phyloP scores from a whole-genome alignment of 1,139 yeast species.

The Zygosaccharomyces sapae region DNA sequence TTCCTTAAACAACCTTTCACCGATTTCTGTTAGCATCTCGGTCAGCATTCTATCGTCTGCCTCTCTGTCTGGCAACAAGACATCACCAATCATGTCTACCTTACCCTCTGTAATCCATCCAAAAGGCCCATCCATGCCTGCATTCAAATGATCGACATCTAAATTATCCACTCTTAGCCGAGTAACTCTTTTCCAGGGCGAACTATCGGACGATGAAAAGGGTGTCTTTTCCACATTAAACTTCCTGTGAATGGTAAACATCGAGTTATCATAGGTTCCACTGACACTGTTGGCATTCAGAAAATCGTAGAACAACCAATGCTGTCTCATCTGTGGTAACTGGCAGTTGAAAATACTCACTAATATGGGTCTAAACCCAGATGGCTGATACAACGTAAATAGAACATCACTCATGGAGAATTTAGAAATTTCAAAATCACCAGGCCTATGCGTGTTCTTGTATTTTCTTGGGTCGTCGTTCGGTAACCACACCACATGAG shows the following conservation, averaged over 20 bases:
- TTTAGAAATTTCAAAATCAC: slow-evolving; percentile 87
- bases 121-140: slow-evolving; percentile 89
- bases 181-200: slow-evolving; percentile 62
- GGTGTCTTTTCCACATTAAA: slow-evolving; percentile 40
- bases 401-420: slow-evolving; percentile 81
- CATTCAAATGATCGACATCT: slow-evolving; percentile 80
- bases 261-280: slow-evolving; percentile 88
- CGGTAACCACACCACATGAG: slow-evolving; percentile 79
- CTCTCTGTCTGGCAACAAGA: slow-evolving; percentile 36
- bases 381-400: slow-evolving; percentile 77
- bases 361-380: slow-evolving; percentile 73
- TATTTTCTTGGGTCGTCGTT: slow-evolving; percentile 80
- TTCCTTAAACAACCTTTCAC: slow-evolving; percentile 26
- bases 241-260: slow-evolving; percentile 83
- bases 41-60: slow-evolving; percentile 26
- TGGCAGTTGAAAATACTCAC: slow-evolving; percentile 86
- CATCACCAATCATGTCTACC: slow-evolving; percentile 90
- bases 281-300: slow-evolving; percentile 80
- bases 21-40: slow-evolving; percentile 25
- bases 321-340: slow-evolving; percentile 71
- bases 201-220: slow-evolving; percentile 9
- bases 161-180: slow-evolving; percentile 80
- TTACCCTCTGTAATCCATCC: slow-evolving; percentile 94
- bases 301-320: slow-evolving; percentile 88
- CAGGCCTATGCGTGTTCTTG: slow-evolving; percentile 68